Evolutionary conservation across 1,284 basidiomycete genomes (phyloP), one percentile per base, ranked within the genome.

Genomic region (Tylopilus sp.): DNA sequence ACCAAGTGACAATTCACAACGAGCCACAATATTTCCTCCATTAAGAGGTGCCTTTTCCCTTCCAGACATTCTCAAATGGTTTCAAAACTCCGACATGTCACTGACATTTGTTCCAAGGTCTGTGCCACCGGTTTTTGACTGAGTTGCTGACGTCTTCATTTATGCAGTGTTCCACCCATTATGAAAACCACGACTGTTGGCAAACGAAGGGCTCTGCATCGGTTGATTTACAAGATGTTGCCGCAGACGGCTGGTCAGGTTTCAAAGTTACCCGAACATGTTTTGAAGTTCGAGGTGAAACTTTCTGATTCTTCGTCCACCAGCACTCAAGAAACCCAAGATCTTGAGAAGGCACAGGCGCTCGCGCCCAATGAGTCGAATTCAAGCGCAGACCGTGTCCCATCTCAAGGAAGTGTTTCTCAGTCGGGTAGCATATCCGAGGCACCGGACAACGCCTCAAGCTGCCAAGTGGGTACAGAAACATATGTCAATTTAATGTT

Each of bases 41-140:
- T 61, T 86, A 17, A 65, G 68, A 44, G 81, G 81, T 20, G 61
- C 71, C 14, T 72, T 73, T 53, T 60, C 73, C 25, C 73, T 83
- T 53, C 58, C 67, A 5, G 72, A 77, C 24, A 61, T 82, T 40
- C 63, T 82, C 24, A 64, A 75, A 37, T 85, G 82, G 82, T 65
- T 82, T 35, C 59, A 71, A 53, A 68, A 67, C 15, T 65, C 71
- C 37, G 49, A 66, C 26, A 59, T 64, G 14, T 65, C 71, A 45
- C 62, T 71, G 42, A 59, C 76, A 20, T 88, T 88, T 61, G 73
- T 79, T 43, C 75, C 83, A 44, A 84, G 79, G 87, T 86, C 54
- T 37, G 69, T 58, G 26, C 37, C 10, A 8, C 25, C 33, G 44
- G 33, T 45, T 50, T 43, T 36, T 48, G 31, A 48, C 32, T 37